A percentile compares a stretch with the other conserved stretches of the same genome.
Conservation (phyloP, 179 eudicot genomes). For the Silene coronaria region DNA sequence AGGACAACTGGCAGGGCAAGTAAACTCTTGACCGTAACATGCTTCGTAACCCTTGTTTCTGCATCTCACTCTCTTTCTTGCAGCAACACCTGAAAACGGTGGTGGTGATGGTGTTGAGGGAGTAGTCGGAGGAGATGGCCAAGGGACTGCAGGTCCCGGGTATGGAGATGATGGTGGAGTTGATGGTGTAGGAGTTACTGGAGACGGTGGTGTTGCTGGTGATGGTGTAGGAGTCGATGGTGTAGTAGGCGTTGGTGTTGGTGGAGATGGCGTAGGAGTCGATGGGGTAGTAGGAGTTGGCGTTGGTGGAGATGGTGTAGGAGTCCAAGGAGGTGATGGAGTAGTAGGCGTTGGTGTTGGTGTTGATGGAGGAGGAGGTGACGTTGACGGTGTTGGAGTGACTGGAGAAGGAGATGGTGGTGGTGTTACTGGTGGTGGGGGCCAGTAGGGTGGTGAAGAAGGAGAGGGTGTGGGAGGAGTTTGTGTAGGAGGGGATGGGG, state of each 20-base stretch:
- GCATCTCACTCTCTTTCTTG: conserved; percentile 35
- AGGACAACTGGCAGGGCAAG: conserved; percentile 38
- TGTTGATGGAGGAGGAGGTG: not conserved
- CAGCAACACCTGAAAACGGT: conserved; percentile 17
- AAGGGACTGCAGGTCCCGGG: not conserved
- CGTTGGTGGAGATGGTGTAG: conserved; percentile 10
- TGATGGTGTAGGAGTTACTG: not conserved
- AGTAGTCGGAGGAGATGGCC: not conserved
- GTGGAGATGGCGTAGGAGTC: not conserved
- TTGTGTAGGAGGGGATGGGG: conserved; percentile 2
- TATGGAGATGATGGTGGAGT: not conserved
- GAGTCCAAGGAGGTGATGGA: not conserved
- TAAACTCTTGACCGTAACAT: conserved; percentile 33
- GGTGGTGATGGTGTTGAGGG: conserved; percentile 12
- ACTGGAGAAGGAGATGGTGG: not conserved
- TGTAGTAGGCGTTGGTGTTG: conserved; percentile 4
- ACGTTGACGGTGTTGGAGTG: not conserved
- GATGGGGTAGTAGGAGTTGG: not conserved
- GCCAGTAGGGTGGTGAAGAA: not conserved
- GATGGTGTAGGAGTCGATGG: conserved; percentile 13
- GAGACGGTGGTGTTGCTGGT: conserved; percentile 4
- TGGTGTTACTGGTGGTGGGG: conserved; percentile 8
- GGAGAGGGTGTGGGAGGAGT: not conserved
- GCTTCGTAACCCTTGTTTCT: conserved; percentile 25
- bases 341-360: conserved; percentile 1